Percentiles rank a stretch among this genome's conserved stretches.
Evolutionary conservation across 306 rosid genomes (phyloP).

Genomic region (Cicer arietinum): DNA sequence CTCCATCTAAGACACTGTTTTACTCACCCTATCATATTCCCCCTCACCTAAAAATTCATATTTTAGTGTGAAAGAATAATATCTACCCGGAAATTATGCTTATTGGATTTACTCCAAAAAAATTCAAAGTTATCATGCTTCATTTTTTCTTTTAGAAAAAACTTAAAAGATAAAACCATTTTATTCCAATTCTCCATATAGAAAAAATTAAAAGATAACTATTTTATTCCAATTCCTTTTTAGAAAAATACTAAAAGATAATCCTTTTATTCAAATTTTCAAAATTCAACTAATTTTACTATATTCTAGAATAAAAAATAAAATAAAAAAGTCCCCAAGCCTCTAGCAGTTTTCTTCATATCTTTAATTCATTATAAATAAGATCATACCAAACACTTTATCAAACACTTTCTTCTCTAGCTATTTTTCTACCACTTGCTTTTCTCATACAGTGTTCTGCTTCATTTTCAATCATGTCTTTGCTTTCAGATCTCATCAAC

Average conservation of each 20-base stretch:
- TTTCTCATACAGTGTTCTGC: neutral
- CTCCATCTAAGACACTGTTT: neutral
- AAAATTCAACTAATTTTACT: neutral
- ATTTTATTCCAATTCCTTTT: neutral
- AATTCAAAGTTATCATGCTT: neutral
- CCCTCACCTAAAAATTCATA: neutral
- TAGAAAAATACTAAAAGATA: too few species aligned
- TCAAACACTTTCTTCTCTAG: neutral
- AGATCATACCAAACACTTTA: neutral
- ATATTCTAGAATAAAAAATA: neutral
- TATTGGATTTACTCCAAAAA: neutral
- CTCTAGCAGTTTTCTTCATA: neutral
- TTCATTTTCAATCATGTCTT: slow-evolving; percentile 43
- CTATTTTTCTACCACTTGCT: neutral
- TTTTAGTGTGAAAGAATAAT: neutral
- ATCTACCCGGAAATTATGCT: slow-evolving; percentile 2
- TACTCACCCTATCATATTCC: neutral
- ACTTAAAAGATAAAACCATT: neutral
- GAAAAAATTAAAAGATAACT: neutral
- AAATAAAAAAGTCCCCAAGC: neutral
- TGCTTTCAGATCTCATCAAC: slow-evolving; percentile 61
- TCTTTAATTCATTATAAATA: slow-evolving; percentile 12
- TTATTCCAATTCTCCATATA: neutral
- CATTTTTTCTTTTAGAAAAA: neutral
- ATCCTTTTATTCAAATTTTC: neutral